Base-by-base conservation (phyloP, 768 basidiomycete genomes). In the Nidularia sp. region DNA sequence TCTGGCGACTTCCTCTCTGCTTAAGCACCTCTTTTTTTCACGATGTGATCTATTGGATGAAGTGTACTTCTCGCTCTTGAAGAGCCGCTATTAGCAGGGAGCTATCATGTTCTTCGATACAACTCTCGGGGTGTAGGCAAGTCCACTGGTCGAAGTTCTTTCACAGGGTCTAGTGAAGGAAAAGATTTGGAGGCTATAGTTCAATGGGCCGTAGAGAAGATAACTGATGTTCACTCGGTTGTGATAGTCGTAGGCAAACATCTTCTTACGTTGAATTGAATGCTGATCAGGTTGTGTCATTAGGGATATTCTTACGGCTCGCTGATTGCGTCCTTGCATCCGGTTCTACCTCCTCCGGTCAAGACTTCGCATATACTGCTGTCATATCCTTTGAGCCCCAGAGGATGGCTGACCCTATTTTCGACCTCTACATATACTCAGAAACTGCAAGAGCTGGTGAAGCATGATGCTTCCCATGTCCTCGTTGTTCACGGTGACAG, bases 221-320 rank as follows among this genome's bases (percentile, higher is more conserved):
- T 83, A 10, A 57, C 66, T 0, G 62, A 77, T 48, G 67, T 86
- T 15, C 55, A 64, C 9, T 74, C 78, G 3, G 66, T 92, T 5
- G 79, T 82, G 0, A 60, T 93, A 42, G 63, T 87, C 48, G 90
- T 89, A 59, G 60, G 81, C n/a, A 48, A 45, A 44, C 6, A 31
- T 18, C 7, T 34, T 2, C 10, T 48, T 53, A 45, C 33, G 9
- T 7, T 50, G 34, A 31, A 13, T 25, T 44, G 6, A 9, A 8
- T 25, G 35, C 42, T 50, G 34, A 39, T 35, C 34, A 36, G 41
- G 61, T 62, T 61, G 61, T n/a, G 8, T 45, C 12, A 32, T 29
- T 48, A 90, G 88, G 88, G 89, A 4, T 93, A 93, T 66, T 93
- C 90, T 7, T 74, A 91, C 74, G 90, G 90, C 1, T 82, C 87